Conservation (phyloP, 164 flowering plant species). For the Amborella trichopoda region DNA sequence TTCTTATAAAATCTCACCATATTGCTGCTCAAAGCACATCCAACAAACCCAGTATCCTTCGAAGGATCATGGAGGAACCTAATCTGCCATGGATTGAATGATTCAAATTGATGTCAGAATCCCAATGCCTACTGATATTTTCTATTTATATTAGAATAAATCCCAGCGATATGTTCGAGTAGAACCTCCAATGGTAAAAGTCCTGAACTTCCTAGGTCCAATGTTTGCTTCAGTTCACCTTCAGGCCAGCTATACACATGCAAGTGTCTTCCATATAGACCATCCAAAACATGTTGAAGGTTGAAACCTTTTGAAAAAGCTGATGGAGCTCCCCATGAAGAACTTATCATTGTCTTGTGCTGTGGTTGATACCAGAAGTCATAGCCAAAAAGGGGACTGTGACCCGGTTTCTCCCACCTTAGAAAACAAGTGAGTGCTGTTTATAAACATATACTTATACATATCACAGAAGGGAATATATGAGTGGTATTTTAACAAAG, state of each 20-base stretch:
- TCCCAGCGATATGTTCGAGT: background rate
- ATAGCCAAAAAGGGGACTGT: conserved; percentile 84
- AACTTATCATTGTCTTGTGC: conserved; percentile 88
- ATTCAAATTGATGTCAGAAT: no score
- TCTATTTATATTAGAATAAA: no score
- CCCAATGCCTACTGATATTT: no score
- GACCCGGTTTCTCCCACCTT: conserved; percentile 99
- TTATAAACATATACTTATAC: no score
- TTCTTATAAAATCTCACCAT: conserved; percentile 89
- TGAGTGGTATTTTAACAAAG: no score
- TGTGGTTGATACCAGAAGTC: conserved; percentile 99
- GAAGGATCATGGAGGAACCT: conserved; percentile 93
- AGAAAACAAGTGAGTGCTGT: background rate
- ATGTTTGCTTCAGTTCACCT: conserved; percentile 81
- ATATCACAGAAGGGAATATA: background rate
- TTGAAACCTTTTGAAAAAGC: conserved; percentile 88
- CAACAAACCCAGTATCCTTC: conserved; percentile 79
- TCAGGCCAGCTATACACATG: conserved; percentile 91
- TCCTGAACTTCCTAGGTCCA: conserved; percentile 87
- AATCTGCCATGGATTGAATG: conserved; percentile 30
- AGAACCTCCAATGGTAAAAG: conserved; percentile 81
- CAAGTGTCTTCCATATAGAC: conserved; percentile 84
- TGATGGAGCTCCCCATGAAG: conserved; percentile 97
- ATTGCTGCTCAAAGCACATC: conserved; percentile 91
- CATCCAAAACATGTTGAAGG: conserved; percentile 81